phyloP scores from a whole-genome alignment of 2,329 filamentous ascomycete genomes.

The Proliferodiscus dingleyae region DNA sequence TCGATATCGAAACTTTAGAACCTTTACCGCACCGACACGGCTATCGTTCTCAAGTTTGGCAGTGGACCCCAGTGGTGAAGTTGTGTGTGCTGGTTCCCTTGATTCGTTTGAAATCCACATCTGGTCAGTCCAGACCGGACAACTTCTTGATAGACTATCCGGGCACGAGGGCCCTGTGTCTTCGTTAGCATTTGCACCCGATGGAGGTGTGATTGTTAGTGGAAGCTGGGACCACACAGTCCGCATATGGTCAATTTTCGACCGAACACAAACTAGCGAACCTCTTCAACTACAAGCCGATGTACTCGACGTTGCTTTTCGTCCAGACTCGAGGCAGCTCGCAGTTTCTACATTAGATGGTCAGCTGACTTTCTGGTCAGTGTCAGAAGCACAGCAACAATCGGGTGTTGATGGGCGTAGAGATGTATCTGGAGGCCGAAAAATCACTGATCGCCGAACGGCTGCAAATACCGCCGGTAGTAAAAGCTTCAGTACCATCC shows the following conservation, averaged over 20 bases:
- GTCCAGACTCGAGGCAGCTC: constrained; percentile 86
- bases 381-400: constrained; percentile 81
- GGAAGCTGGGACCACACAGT: constrained; percentile 97
- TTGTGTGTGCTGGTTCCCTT: constrained; percentile 89
- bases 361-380: constrained; percentile 90
- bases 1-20: constrained; percentile 92
- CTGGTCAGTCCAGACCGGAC: constrained; percentile 97
- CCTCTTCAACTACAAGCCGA: constrained; percentile 89
- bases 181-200: constrained; percentile 80
- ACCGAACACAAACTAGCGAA: constrained; percentile 89
- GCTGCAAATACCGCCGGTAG: constrained; percentile 87
- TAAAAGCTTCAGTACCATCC: constrained; percentile 83
- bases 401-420: constrained; percentile 82
- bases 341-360: constrained; percentile 91
- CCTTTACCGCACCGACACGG: constrained; percentile 88
- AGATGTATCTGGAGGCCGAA: constrained; percentile 89
- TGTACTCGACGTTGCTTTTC: constrained; percentile 77
- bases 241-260: constrained; percentile 93
- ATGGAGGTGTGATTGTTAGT: constrained; percentile 77
- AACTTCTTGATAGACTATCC: constrained; percentile 82
- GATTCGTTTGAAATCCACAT: constrained; percentile 98
- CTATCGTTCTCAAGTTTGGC: constrained; percentile 91
- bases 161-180: constrained; percentile 95
- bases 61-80: constrained; percentile 94
- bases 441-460: constrained; percentile 79